phyloP scores from a whole-genome alignment of 192 early-diverging fungal species.

The Gryganskiella cystojenkinii region DNA sequence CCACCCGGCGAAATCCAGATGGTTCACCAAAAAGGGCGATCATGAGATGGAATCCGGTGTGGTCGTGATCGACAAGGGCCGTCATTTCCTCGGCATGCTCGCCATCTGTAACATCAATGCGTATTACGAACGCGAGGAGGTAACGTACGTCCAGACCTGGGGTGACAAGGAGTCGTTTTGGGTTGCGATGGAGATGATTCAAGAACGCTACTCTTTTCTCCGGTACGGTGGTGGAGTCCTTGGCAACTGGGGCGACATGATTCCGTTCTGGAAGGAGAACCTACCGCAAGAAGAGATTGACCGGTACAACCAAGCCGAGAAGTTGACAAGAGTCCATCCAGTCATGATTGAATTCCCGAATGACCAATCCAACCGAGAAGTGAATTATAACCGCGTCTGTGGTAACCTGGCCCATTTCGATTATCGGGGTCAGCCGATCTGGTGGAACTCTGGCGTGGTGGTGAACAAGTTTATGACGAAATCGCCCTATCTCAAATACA shows the following conservation, averaged over 20 bases:
- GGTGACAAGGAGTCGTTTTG: slow-evolving; percentile 81
- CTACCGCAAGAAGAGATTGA: slow-evolving; percentile 38
- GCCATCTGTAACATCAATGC: slow-evolving; percentile 68
- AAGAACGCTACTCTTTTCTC: slow-evolving; percentile 64
- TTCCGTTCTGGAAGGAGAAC: slow-evolving; percentile 23
- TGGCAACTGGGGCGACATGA: slow-evolving; percentile 58
- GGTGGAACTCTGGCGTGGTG: slow-evolving; percentile 64
- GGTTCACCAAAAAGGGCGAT: slow-evolving; percentile 46
- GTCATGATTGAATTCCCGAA: slow-evolving; percentile 1
- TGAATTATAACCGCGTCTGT: slow-evolving; percentile 50
- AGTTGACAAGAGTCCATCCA: slow-evolving; percentile 22
- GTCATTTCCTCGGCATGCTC: slow-evolving; percentile 62
- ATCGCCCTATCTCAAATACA: slow-evolving; percentile 45
- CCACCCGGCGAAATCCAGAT: slow-evolving; percentile 53
- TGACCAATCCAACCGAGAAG: slow-evolving; percentile 1
- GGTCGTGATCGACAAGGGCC: slow-evolving; percentile 64
- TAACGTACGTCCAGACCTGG: slow-evolving; percentile 57
- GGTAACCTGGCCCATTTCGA: slow-evolving; percentile 59
- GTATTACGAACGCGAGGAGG: slow-evolving; percentile 48
- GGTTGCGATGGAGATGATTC: slow-evolving; percentile 70
- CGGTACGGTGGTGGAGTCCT: slow-evolving; percentile 59
- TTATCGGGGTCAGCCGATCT: slow-evolving; percentile 49
- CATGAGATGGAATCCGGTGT: slow-evolving; percentile 77
- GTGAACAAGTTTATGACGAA: slow-evolving; percentile 48
- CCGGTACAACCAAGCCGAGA: slow-evolving; percentile 31